Evolutionary conservation across 495 filamentous ascomycete species (phyloP).

Genomic region (Hyaloscypha finlandica): DNA sequence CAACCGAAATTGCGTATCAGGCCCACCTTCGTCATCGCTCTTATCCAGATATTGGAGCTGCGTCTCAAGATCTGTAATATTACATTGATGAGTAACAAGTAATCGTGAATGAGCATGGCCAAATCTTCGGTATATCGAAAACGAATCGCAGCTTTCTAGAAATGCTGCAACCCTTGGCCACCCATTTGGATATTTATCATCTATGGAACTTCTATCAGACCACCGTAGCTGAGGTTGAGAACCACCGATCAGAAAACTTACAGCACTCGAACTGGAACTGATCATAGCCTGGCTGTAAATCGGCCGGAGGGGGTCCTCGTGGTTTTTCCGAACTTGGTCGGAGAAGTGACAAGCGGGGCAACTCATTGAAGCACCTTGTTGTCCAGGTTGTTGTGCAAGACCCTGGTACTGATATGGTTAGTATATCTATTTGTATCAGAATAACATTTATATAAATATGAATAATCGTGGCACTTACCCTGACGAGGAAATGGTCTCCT

Average conservation of each 20-base stretch:
- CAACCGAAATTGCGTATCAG: slow-evolving; percentile 9
- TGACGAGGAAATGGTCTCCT: too few species aligned
- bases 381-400: too few species aligned
- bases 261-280: slow-evolving; percentile 4
- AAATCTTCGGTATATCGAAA: slow-evolving; percentile 18
- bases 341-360: too few species aligned
- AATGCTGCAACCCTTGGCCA: slow-evolving; percentile 21
- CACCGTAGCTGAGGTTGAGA: not conserved
- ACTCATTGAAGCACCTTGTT: too few species aligned
- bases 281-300: not conserved
- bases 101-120: slow-evolving; percentile 12
- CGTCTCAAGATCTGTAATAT: slow-evolving; percentile 16
- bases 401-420: too few species aligned
- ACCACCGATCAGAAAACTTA: not conserved
- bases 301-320: too few species aligned
- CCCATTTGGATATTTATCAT: slow-evolving; percentile 16
- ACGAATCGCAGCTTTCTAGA: slow-evolving; percentile 18
- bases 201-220: slow-evolving; percentile 7
- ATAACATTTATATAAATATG: too few species aligned
- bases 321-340: too few species aligned
- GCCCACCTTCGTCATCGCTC: slow-evolving; percentile 15
- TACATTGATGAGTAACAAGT: slow-evolving; percentile 14
- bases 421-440: too few species aligned
- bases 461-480: too few species aligned
- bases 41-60: slow-evolving; percentile 10